A percentile compares a stretch with the other conserved stretches of the same genome.
These are phyloP conservation scores for Parathielavia appendiculata DNA, from an alignment of 495 filamentous ascomycete genomes.

Conservation along the genomic window DNA sequence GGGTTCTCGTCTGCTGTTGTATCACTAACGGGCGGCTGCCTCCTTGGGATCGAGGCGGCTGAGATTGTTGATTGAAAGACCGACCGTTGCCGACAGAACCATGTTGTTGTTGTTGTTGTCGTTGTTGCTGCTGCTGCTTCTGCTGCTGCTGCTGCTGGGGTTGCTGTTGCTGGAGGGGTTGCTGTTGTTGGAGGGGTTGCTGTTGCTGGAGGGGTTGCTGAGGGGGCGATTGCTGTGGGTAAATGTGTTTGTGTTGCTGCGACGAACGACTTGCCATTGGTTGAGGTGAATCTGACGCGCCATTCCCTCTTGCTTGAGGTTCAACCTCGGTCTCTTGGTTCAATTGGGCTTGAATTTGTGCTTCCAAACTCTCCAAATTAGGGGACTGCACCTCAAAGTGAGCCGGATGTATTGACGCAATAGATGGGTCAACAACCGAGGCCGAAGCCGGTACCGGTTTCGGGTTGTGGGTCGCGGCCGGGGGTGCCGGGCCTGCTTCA, in stretches of 20 bases:
- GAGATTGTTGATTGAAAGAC: slow-evolving; percentile 26
- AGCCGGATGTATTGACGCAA: slow-evolving; percentile 24
- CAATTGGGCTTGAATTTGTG: slow-evolving; percentile 32
- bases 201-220: slow-evolving; percentile 19
- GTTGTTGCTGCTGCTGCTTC: no score
- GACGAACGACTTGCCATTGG: slow-evolving; percentile 21
- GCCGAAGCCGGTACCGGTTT: slow-evolving; percentile 6
- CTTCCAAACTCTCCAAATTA: slow-evolving; percentile 31
- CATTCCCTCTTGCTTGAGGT: slow-evolving; percentile 14
- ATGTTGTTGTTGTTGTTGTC: slow-evolving; percentile 22
- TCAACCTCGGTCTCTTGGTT: slow-evolving; percentile 28
- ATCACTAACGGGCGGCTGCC: slow-evolving; percentile 15
- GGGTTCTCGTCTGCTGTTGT: slow-evolving; percentile 19
- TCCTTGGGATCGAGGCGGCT: slow-evolving; percentile 22
- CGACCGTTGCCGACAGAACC: slow-evolving; percentile 21
- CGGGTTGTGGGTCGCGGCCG: neutral
- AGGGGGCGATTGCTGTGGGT: slow-evolving; percentile 13
- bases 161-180: slow-evolving; percentile 17
- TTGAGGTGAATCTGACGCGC: slow-evolving; percentile 16
- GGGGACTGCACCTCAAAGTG: slow-evolving; percentile 33
- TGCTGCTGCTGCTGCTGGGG: slow-evolving; percentile 18
- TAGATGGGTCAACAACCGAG: slow-evolving; percentile 14
- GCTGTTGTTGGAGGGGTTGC: slow-evolving; percentile 17
- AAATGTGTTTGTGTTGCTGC: slow-evolving; percentile 22
- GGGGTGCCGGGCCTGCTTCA: neutral